Conservation (phyloP, 257 asterid species). For the Datura wrightii region DNA sequence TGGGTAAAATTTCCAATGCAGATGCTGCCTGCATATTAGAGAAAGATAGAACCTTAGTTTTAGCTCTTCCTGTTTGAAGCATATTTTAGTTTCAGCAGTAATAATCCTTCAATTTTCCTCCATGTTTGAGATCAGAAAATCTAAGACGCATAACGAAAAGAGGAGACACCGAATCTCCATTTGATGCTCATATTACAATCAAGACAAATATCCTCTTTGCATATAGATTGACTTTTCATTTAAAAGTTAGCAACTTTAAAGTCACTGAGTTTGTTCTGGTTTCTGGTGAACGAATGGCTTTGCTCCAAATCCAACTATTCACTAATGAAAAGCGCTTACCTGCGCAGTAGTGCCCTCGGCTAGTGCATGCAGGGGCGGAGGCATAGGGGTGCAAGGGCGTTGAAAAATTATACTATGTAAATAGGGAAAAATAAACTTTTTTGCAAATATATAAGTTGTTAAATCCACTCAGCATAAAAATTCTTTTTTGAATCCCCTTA, state of each 20-base stretch:
- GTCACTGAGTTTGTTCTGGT: not conserved
- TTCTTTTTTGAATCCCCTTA: no score
- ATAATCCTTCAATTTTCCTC: conserved; percentile 6
- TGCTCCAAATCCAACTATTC: not conserved
- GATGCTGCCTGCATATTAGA: conserved; percentile 59
- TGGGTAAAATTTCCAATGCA: conserved; percentile 49
- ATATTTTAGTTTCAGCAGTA: conserved; percentile 18
- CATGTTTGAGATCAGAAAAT: not conserved
- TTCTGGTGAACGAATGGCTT: not conserved
- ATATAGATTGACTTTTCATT: not conserved
- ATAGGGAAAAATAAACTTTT: no score
- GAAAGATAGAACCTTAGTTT: conserved; percentile 10
- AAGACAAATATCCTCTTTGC: not conserved
- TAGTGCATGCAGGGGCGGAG: not conserved
- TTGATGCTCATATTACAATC: not conserved
- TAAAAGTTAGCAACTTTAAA: not conserved
- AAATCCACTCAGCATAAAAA: not conserved
- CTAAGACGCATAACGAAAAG: not conserved
- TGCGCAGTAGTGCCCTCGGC: not conserved
- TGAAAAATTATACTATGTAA: not conserved
- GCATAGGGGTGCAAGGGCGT: not conserved
- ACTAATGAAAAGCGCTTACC: not conserved
- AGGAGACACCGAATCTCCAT: not conserved
- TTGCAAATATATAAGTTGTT: not conserved
- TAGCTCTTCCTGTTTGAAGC: not conserved